Base-by-base conservation (phyloP, 73 alveolate genomes). In the Uronychia binucleata region DNA sequence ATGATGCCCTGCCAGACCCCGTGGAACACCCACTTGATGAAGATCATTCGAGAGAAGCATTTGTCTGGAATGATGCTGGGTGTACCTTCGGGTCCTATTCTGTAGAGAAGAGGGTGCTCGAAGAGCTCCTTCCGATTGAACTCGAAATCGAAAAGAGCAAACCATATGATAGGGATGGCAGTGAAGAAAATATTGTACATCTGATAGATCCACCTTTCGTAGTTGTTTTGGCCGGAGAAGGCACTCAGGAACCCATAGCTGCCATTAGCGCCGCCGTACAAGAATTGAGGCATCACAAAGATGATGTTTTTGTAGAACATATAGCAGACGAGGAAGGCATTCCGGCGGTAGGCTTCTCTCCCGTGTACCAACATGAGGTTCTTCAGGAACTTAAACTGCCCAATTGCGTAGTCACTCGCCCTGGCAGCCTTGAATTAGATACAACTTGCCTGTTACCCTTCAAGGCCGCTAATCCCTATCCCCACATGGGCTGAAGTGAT, bases 361-460 rank as follows among this genome's bases (percentile, higher is more conserved):
- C 99, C 99, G 91, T 96, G 96, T 75, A 83, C 89, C 76, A 93
- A 90, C 75, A 93, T 81, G 59, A 93, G 74, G 76, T 82, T 90
- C 81, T 91, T 82, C 77, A 93, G 77, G 92, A 84, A 93, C 83
- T 77, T 90, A 79, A 94, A 94, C 82, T 94, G 91, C 1, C 97
- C 96, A 13, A 96, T 95, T 1, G 98, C 97, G 89, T 91, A 96
- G 92, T 96, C 99, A 14, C 97, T 86, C 60, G 93, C 91, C 80
- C 97, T 88, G 0, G 99, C 98, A 0, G 99, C n/a, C n/a, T n/a
- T n/a, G n/a, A n/a, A n/a, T n/a, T n/a, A n/a, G n/a, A n/a, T n/a
- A n/a, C n/a, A n/a, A n/a, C n/a, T n/a, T n/a, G n/a, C 99, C 76
- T 96, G 97, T 86, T 91, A 84, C n/a, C 99, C 99, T 95, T 97